Conservation (phyloP, 345 rosid genomes). For the Brassica nigra region DNA sequence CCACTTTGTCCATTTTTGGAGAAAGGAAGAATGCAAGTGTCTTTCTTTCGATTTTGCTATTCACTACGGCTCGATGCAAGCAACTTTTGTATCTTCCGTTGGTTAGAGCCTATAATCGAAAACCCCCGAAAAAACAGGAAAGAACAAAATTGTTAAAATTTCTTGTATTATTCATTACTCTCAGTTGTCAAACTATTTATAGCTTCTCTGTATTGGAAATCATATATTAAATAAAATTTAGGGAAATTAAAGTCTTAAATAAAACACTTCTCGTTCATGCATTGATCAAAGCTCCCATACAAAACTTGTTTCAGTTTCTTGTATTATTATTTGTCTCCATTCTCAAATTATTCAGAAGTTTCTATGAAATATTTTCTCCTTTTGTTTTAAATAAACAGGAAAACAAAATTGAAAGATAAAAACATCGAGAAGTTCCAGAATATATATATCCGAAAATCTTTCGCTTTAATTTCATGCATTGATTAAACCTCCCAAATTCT, state of each 20-base stretch:
- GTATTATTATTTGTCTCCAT: not conserved
- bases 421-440: no score
- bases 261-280: not conserved
- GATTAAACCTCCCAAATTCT: not conserved
- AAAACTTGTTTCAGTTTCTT: not conserved
- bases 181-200: not conserved
- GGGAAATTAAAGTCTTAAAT: not conserved
- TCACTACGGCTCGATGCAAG: conserved; percentile 50
- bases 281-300: not conserved
- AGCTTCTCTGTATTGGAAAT: not conserved
- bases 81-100: conserved; percentile 41
- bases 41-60: conserved; percentile 47
- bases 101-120: not conserved
- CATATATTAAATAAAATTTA: not conserved
- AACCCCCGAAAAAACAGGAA: not conserved
- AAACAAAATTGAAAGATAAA: not conserved
- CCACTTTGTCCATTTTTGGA: conserved; percentile 58
- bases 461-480: not conserved
- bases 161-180: not conserved
- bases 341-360: not conserved
- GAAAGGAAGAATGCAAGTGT: conserved; percentile 55
- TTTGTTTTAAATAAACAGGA: not conserved
- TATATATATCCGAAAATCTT: no score
- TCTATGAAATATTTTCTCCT: not conserved
- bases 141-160: not conserved